Evolutionary conservation across 2,329 filamentous ascomycete genomes (phyloP).

Genomic region (Mycosphaerella sp.): DNA sequence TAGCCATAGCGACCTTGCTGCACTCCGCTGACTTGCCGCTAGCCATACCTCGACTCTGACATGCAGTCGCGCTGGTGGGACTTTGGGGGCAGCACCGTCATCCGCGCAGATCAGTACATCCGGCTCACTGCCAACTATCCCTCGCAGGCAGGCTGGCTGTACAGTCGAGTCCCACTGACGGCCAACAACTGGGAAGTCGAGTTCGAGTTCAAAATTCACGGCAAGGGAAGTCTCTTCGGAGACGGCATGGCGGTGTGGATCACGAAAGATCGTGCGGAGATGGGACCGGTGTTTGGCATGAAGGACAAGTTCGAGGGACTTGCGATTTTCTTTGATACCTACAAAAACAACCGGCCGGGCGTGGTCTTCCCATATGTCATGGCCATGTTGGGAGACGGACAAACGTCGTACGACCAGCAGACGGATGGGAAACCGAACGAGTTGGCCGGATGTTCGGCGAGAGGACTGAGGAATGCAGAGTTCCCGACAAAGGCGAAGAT

Average conservation of each 20-base stretch:
- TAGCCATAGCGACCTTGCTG: too few relatives aligned
- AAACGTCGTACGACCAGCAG: slow-evolving; percentile 82
- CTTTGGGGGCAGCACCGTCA: slow-evolving; percentile 91
- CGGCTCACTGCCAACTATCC: slow-evolving; percentile 85
- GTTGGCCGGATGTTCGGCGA: slow-evolving; percentile 87
- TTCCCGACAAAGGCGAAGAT: slow-evolving; percentile 79
- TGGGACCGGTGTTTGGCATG: slow-evolving; percentile 81
- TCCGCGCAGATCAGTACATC: slow-evolving; percentile 73
- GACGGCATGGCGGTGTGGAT: slow-evolving; percentile 98
- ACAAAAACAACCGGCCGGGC: slow-evolving; percentile 98
- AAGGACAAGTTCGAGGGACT: slow-evolving; percentile 87
- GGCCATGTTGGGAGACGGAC: slow-evolving; percentile 94
- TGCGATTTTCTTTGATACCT: slow-evolving; percentile 94
- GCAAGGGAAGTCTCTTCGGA: slow-evolving; percentile 82
- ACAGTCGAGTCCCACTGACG: slow-evolving; percentile 87
- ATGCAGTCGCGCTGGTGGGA: slow-evolving; percentile 99
- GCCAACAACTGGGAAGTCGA: slow-evolving; percentile 99
- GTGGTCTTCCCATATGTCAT: slow-evolving; percentile 96
- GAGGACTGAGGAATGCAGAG: slow-evolving; percentile 72
- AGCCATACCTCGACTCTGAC: slow-evolving; percentile 97
- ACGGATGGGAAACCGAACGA: slow-evolving; percentile 93
- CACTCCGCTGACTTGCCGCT: slow-evolving; percentile 2
- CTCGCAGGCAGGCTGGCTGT: slow-evolving; percentile 88
- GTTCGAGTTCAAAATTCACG: slow-evolving; percentile 90
- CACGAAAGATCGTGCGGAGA: slow-evolving; percentile 79